Conservation (phyloP, 108 stramenopile species). For the Schizochytrium sp. region DNA sequence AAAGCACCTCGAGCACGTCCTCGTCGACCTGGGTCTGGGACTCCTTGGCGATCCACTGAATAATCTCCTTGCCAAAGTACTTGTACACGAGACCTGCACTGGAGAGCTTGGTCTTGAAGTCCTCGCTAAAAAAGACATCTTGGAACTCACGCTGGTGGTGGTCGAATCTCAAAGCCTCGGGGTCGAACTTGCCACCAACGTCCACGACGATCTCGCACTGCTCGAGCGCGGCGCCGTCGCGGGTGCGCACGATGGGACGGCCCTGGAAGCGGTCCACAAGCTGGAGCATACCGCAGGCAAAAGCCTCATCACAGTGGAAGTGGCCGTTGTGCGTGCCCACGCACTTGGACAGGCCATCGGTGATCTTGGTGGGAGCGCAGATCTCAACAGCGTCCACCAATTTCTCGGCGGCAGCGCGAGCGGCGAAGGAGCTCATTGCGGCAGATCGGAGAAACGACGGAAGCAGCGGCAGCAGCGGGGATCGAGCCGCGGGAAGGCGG, state of each 20-base stretch:
- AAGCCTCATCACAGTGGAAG: constrained; percentile 80
- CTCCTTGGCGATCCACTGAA: constrained; percentile 63
- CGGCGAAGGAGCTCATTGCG: no score
- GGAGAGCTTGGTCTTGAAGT: constrained; percentile 82
- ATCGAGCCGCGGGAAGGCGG: no score
- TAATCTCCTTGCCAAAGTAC: constrained; percentile 94
- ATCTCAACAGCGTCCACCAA: constrained; percentile 37
- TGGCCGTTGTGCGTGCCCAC: constrained; percentile 71
- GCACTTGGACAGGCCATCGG: not conserved
- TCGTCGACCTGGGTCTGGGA: not conserved
- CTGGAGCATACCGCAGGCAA: constrained; percentile 76
- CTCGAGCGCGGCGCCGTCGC: constrained; percentile 84
- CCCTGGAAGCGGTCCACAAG: constrained; percentile 66
- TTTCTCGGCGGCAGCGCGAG: not conserved
- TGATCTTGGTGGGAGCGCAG: constrained; percentile 2
- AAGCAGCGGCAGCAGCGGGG: no score
- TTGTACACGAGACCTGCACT: constrained; percentile 95
- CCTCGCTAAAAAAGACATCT: constrained; percentile 78
- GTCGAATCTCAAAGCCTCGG: constrained; percentile 86
- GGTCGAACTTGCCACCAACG: constrained; percentile 95
- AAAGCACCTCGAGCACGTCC: constrained; percentile 72
- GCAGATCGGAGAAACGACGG: no score
- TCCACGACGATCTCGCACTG: constrained; percentile 92
- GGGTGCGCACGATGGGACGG: constrained; percentile 81
- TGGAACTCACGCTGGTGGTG: constrained; percentile 96